A percentile compares a stretch with the other conserved stretches of the same genome.
Conservation (phyloP, 257 asterid species). For the Gentiana straminea region DNA sequence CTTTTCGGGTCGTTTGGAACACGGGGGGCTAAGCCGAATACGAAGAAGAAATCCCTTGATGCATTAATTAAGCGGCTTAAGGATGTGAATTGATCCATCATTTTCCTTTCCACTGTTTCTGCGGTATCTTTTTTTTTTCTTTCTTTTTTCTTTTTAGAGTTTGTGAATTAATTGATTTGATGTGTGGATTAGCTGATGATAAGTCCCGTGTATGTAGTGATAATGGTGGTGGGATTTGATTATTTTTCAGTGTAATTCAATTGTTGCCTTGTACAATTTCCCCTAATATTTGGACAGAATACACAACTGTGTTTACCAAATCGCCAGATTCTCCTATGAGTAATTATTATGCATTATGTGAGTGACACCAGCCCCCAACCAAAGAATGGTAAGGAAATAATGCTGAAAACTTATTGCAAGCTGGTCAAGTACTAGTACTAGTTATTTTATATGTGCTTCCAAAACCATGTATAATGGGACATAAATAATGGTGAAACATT, state of each 20-base stretch:
- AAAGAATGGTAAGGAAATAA: no score
- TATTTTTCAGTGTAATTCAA: constrained; percentile 5
- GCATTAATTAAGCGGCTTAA: constrained; percentile 76
- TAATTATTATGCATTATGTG: no score
- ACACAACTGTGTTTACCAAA: not conserved
- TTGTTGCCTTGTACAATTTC: constrained; percentile 3
- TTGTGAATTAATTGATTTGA: constrained; percentile 24
- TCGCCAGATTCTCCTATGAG: not conserved
- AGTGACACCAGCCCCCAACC: no score
- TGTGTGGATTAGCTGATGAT: not conserved
- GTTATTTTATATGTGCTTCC: no score
- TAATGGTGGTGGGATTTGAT: not conserved
- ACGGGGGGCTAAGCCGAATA: constrained; percentile 76
- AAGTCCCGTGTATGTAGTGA: constrained; percentile 7
- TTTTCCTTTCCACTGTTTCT: constrained; percentile 21
- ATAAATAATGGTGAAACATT: no score
- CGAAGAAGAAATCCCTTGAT: constrained; percentile 94
- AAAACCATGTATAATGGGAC: no score
- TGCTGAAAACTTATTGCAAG: no score
- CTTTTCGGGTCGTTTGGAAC: constrained; percentile 81
- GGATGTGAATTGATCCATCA: constrained; percentile 51
- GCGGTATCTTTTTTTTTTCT: not conserved
- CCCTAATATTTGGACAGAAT: not conserved
- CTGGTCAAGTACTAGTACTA: no score
- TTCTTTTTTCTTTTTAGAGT: constrained; percentile 9